These are phyloP conservation scores for Saitozyma podzolica DNA, from an alignment of 768 basidiomycete genomes.

Conservation along the genomic window DNA sequence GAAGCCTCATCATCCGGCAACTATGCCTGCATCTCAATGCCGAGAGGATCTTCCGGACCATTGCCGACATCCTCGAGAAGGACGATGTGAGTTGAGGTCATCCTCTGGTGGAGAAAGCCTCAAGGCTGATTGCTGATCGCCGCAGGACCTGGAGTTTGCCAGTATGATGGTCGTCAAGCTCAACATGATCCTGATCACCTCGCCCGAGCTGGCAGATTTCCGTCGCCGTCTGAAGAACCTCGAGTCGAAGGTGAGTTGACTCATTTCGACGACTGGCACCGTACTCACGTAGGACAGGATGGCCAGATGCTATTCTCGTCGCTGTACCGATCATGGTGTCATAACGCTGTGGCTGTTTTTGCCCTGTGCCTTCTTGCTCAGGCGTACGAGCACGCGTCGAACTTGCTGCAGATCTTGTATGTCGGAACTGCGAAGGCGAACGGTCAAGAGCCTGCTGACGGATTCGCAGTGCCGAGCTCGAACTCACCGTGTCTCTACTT, in stretches of 20 bases:
- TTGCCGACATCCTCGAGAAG: conserved; percentile 96
- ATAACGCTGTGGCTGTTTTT: conserved; percentile 95
- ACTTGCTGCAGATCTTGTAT: conserved; percentile 91
- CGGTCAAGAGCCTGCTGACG: neutral
- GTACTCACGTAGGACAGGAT: conserved; percentile 65
- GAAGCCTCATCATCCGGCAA: conserved; percentile 93
- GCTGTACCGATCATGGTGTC: conserved; percentile 96
- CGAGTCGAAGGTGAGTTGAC: conserved; percentile 75
- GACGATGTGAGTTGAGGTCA: conserved; percentile 70
- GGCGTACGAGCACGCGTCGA: conserved; percentile 98
- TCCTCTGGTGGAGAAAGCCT: neutral
- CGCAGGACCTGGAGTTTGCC: conserved; percentile 92
- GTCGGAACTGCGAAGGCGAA: conserved; percentile 33
- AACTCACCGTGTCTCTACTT: conserved; percentile 89
- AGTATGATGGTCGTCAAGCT: conserved; percentile 97
- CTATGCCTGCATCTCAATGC: conserved; percentile 91
- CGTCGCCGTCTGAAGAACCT: conserved; percentile 86
- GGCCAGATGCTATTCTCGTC: conserved; percentile 93
- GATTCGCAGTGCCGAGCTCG: conserved; percentile 77
- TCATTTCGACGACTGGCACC: neutral
- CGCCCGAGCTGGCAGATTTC: conserved; percentile 93
- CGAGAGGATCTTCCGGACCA: conserved; percentile 89
- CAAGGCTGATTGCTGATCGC: conserved; percentile 1
- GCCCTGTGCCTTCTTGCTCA: conserved; percentile 94
- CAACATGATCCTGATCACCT: conserved; percentile 93